A percentile compares a stretch with the other conserved stretches of the same genome.
Conservation (phyloP, 176 grass and related monocot genomes). For the Paspalum notatum region DNA sequence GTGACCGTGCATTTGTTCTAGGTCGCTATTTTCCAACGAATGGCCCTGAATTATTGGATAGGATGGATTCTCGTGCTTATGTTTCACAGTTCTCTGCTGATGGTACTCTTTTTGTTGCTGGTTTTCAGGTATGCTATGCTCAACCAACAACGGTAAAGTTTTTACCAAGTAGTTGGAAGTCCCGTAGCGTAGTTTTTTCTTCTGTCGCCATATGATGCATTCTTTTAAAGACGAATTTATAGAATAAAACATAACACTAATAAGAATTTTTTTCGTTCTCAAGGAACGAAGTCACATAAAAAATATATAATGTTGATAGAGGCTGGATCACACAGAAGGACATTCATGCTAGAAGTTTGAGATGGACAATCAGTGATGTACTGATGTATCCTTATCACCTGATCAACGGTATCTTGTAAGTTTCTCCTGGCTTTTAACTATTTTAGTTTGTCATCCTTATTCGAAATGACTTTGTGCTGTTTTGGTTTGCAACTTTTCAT, state of each 20-base stretch:
- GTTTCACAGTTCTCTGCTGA: slow-evolving; percentile 84
- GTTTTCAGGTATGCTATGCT: slow-evolving; percentile 66
- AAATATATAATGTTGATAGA: slow-evolving; percentile 80
- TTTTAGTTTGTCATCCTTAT: background rate
- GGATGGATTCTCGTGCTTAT: slow-evolving; percentile 70
- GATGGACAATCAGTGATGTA: slow-evolving; percentile 94
- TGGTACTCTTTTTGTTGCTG: slow-evolving; percentile 81
- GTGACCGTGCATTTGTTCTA: slow-evolving; percentile 67
- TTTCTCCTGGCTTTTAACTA: slow-evolving; percentile 21
- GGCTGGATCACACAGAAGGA: slow-evolving; percentile 69
- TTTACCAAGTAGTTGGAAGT: slow-evolving; percentile 35
- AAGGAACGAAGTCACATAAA: slow-evolving; percentile 84
- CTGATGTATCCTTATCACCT: slow-evolving; percentile 65
- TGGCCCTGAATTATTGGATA: slow-evolving; percentile 56
- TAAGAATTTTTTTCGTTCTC: slow-evolving; percentile 16
- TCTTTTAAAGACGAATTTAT: background rate
- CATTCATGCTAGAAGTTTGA: slow-evolving; percentile 75
- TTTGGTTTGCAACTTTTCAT: background rate
- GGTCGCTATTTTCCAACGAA: slow-evolving; percentile 65
- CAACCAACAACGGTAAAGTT: slow-evolving; percentile 1
- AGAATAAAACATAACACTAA: background rate
- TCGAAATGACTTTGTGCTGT: background rate
- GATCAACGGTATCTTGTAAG: slow-evolving; percentile 76
- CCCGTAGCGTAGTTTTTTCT: background rate
- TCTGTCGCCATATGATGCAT: background rate